phyloP scores from a whole-genome alignment of 2,329 filamentous ascomycete species.

The Cadophora sp. region DNA sequence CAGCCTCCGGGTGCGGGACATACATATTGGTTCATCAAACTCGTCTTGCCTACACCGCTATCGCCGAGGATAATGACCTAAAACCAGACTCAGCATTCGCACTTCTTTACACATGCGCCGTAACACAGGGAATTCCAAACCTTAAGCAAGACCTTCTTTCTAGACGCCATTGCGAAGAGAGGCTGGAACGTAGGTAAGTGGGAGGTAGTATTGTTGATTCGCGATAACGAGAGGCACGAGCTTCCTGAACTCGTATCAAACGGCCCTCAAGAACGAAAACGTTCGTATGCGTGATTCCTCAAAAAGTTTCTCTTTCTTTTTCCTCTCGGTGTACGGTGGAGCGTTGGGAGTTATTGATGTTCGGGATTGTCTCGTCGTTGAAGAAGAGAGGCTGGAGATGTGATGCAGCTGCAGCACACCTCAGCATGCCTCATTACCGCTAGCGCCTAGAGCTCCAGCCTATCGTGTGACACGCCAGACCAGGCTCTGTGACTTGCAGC shows the following conservation, averaged over 20 bases:
- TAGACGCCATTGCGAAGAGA: slow-evolving; percentile 56
- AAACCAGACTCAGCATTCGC: slow-evolving; percentile 19
- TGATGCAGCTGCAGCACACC: neutral
- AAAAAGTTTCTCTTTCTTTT: neutral
- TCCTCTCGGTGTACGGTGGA: slow-evolving; percentile 7
- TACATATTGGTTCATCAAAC: slow-evolving; percentile 99
- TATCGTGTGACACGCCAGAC: slow-evolving; percentile 22
- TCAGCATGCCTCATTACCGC: slow-evolving; percentile 17
- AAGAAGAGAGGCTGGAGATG: slow-evolving; percentile 16
- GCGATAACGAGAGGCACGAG: slow-evolving; percentile 36
- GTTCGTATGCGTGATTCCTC: neutral
- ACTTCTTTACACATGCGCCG: neutral
- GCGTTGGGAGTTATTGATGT: slow-evolving; percentile 25
- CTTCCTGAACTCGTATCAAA: neutral
- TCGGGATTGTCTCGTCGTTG: slow-evolving; percentile 18
- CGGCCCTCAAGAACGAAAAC: neutral
- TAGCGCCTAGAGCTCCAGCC: slow-evolving; percentile 31
- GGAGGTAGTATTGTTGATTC: slow-evolving; percentile 17
- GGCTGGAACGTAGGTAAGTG: slow-evolving; percentile 13
- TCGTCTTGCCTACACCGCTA: slow-evolving; percentile 98
- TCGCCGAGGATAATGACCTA: slow-evolving; percentile 99
- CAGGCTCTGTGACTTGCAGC: slow-evolving; percentile 21
- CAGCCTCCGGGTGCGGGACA: slow-evolving; percentile 46
- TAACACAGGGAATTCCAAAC: slow-evolving; percentile 46
- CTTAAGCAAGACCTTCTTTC: slow-evolving; percentile 75